Evolutionary conservation across 495 filamentous ascomycete genomes (phyloP).

Genomic region (Trichoderma reesei): DNA sequence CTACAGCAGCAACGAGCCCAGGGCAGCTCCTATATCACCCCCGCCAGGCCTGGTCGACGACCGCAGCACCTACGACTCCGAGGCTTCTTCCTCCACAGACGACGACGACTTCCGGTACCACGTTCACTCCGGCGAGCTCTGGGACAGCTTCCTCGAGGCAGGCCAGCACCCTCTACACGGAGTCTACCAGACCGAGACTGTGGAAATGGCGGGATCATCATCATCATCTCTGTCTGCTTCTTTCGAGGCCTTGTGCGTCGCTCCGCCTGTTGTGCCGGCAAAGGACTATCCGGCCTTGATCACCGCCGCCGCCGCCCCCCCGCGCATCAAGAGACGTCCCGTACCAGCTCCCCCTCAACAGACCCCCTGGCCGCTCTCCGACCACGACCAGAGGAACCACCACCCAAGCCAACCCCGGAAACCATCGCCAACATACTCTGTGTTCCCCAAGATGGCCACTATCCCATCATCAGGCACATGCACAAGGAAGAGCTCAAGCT

Average conservation of each 20-base stretch:
- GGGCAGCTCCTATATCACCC: neutral
- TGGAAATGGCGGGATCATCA: neutral
- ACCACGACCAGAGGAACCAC: neutral
- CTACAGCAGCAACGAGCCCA: neutral
- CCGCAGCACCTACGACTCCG: slow-evolving; percentile 12
- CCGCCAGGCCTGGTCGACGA: slow-evolving; percentile 10
- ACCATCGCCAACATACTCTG: slow-evolving; percentile 3
- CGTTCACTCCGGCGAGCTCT: neutral
- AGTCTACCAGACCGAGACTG: too few relatives aligned
- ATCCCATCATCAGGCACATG: neutral
- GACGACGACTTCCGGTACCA: slow-evolving; percentile 9
- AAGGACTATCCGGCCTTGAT: slow-evolving; percentile 11
- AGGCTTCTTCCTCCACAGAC: slow-evolving; percentile 7
- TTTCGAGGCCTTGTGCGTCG: too few relatives aligned
- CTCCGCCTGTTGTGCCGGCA: neutral
- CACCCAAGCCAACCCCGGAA: neutral
- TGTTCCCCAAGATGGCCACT: slow-evolving; percentile 8
- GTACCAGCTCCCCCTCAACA: neutral
- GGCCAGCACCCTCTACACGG: neutral
- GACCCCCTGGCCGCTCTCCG: slow-evolving; percentile 9
- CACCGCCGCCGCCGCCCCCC: slow-evolving; percentile 4
- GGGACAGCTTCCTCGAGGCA: slow-evolving; percentile 10
- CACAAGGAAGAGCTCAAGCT: neutral
- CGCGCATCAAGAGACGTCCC: neutral
- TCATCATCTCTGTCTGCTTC: neutral